Evolutionary conservation across 306 rosid genomes (phyloP), one percentile per base, ranked within the genome.

Genomic region (Gynostemma pentaphyllum): DNA sequence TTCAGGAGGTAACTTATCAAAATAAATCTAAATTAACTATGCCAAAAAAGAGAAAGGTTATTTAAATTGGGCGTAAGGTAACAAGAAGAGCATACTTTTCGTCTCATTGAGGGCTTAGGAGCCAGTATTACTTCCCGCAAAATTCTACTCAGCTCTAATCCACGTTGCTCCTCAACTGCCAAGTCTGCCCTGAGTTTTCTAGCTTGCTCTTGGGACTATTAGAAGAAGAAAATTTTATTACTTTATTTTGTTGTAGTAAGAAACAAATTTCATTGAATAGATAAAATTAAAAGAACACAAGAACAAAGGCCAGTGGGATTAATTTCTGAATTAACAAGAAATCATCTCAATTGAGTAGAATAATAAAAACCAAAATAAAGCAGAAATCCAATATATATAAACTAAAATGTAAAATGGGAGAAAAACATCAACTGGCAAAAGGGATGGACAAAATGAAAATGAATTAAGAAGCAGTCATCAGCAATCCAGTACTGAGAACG

Each of bases 111-210:
- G 65, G 75, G 82, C 76, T 76, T 82, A 68, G 96, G 95, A 80
- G 77, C 87, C 44, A 88, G 96, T 71, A 92, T 84, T 64, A 84
- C 85, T 75, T 91, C 98, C 73, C 81, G 83, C 81, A 92, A 74
- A 54, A 92, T 92, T 84, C 94, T 79, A 74, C 86, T 84, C 59
- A 92, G 79, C 78, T 92, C 98, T 51, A 66, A 83, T 48, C 68
- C 89, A 61, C 90, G 92, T 29, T 82, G 86, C 61, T 92, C 98
- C 78, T 92, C 98, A 45, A 86, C 88, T 57, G 95, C 95, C 72
- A 92, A 77, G 70, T 92, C 96, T 64, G 85, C 87, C 64, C 75
- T 75, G 53, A 92, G 94, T 82, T 73, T 78, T 81, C 88, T 86
- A 45, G 95, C 86, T 19, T 88, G 86, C 32, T 88, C 96, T 14